These are phyloP conservation scores for Ceratobasidium sp. DNA, from an alignment of 1,284 basidiomycete species.

Conservation along the genomic window DNA sequence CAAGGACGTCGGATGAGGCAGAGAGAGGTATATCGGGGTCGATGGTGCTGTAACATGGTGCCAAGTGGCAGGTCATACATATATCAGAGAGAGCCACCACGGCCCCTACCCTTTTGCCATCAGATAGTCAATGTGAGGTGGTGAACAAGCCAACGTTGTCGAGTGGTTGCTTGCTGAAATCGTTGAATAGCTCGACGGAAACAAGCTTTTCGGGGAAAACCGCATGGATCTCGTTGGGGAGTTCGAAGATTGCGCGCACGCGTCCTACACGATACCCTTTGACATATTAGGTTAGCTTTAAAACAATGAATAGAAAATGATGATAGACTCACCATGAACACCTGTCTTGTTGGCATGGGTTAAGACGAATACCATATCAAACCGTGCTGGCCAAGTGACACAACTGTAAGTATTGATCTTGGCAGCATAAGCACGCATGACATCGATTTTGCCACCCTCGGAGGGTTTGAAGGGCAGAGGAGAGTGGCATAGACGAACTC, in stretches of 20 bases:
- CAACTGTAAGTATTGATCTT: not conserved
- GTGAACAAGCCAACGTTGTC: not conserved
- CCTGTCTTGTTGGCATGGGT: not conserved
- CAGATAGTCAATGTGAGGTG: not conserved
- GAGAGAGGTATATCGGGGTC: not conserved
- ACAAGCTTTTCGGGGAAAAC: not conserved
- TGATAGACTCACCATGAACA: constrained; percentile 11
- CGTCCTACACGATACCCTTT: constrained; percentile 15
- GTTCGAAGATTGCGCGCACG: constrained; percentile 8
- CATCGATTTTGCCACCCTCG: constrained; percentile 1
- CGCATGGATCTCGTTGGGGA: not conserved
- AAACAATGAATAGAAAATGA: no score
- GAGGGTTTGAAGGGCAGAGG: constrained; percentile 21
- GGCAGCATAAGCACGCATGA: constrained; percentile 3
- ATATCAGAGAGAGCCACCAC: not conserved
- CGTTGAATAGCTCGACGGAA: constrained; percentile 30
- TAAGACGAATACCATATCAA: not conserved
- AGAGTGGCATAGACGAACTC: not conserved
- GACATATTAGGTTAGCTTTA: not conserved
- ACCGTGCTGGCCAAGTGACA: not conserved
- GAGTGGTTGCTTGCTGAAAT: not conserved
- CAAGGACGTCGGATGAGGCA: not conserved
- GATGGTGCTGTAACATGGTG: constrained; percentile 1
- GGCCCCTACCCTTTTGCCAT: not conserved
- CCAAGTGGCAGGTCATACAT: constrained; percentile 19